Conservation (phyloP, 1,284 basidiomycete species). For the Trametes hirsuta region DNA sequence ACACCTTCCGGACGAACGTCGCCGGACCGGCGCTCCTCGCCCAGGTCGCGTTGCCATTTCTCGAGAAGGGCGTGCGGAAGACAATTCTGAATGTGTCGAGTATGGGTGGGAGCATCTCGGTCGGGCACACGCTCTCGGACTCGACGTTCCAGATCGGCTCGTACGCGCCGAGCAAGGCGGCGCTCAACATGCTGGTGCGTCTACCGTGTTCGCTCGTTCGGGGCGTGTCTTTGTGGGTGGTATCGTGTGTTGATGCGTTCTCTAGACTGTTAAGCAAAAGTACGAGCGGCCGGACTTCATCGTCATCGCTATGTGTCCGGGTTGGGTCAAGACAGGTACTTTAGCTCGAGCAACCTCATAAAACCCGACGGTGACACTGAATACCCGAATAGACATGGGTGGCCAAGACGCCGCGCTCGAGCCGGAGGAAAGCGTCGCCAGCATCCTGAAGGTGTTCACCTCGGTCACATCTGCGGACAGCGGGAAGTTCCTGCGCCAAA, state of each 20-base stretch:
- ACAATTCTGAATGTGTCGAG: slow-evolving; percentile 39
- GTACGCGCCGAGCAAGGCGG: slow-evolving; percentile 34
- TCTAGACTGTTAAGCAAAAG: slow-evolving; percentile 37
- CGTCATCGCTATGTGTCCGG: slow-evolving; percentile 30
- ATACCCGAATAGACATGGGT: slow-evolving; percentile 25
- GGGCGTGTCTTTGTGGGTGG: background rate
- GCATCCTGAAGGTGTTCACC: slow-evolving; percentile 31
- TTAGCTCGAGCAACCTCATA: too few relatives aligned
- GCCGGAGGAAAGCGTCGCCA: slow-evolving; percentile 31
- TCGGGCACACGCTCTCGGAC: slow-evolving; percentile 25
- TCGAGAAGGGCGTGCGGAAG: slow-evolving; percentile 36
- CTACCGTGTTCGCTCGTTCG: background rate
- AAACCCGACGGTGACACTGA: background rate
- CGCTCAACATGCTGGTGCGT: slow-evolving; percentile 35
- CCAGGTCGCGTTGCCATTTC: slow-evolving; percentile 34
- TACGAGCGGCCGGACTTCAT: slow-evolving; percentile 28
- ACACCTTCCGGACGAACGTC: slow-evolving; percentile 36
- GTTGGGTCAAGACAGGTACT: slow-evolving; percentile 36
- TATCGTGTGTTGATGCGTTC: background rate
- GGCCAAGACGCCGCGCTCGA: slow-evolving; percentile 33
- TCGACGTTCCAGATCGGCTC: slow-evolving; percentile 1
- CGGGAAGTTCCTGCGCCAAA: slow-evolving; percentile 12
- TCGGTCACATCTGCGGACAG: slow-evolving; percentile 24
- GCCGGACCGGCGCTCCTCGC: slow-evolving; percentile 37
- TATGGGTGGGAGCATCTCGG: slow-evolving; percentile 34